phyloP scores from a whole-genome alignment of 2,329 filamentous ascomycete species.

The Penicillium sp. region DNA sequence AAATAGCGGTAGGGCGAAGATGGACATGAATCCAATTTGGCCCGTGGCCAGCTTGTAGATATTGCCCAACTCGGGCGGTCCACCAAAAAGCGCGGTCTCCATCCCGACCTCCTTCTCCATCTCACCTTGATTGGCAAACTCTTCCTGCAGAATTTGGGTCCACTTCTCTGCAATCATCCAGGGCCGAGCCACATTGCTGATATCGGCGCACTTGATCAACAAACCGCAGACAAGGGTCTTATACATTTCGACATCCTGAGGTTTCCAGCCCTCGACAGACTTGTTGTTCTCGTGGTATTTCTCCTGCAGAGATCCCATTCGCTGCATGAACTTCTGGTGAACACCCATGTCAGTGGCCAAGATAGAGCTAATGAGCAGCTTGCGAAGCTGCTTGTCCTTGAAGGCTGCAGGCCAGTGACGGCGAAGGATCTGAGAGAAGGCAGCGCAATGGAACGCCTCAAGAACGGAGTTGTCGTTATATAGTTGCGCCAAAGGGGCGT shows the following conservation, averaged over 20 bases:
- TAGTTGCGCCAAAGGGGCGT: conserved; percentile 86
- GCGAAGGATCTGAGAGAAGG: conserved; percentile 91
- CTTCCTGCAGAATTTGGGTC: conserved; percentile 92
- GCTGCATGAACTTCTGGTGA: conserved; percentile 95
- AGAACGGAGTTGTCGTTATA: conserved; percentile 97
- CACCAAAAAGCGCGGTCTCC: conserved; percentile 77
- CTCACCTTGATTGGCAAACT: conserved; percentile 86
- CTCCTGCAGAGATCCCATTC: conserved; percentile 74
- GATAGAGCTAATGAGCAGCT: conserved; percentile 95
- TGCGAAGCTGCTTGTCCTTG: conserved; percentile 73
- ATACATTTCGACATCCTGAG: conserved; percentile 71
- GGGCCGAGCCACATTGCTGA: conserved; percentile 91
- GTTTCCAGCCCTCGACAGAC: conserved; percentile 69
- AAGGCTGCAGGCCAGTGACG: conserved; percentile 87
- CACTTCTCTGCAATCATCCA: conserved; percentile 81
- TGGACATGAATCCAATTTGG: conserved; percentile 93
- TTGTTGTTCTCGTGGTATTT: conserved; percentile 67
- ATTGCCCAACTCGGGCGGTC: conserved; percentile 77
- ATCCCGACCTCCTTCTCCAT: conserved; percentile 91
- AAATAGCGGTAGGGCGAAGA: conserved; percentile 91
- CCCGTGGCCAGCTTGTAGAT: conserved; percentile 77
- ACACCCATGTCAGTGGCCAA: conserved; percentile 95
- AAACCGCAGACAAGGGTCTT: conserved; percentile 82
- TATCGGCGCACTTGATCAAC: conserved; percentile 96
- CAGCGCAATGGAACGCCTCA: conserved; percentile 95